These are phyloP conservation scores for Phycomyces blakesleeanus DNA, from an alignment of 192 early-diverging fungal species.

Conservation along the genomic window DNA sequence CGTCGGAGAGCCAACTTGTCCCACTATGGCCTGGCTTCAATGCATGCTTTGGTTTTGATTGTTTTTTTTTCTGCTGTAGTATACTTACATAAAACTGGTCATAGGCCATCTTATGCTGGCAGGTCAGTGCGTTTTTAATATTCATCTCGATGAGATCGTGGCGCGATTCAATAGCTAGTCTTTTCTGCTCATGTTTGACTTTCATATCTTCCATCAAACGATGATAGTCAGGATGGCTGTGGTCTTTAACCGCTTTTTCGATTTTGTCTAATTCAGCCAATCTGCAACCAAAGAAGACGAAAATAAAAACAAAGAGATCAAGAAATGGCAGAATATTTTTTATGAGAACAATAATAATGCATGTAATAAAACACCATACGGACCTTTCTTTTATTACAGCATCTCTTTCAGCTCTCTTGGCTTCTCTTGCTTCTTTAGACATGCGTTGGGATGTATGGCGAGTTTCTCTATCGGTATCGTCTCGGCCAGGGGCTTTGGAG, in stretches of 20 bases:
- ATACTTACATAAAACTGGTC: slow-evolving; percentile 1
- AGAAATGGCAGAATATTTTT: no score
- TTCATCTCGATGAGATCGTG: slow-evolving; percentile 20
- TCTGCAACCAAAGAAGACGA: slow-evolving; percentile 3
- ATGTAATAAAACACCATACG: neutral
- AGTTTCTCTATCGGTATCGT: slow-evolving; percentile 28
- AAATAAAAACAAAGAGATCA: no score
- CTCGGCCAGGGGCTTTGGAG: neutral
- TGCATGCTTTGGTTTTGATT: no score
- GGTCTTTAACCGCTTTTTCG: slow-evolving; percentile 25
- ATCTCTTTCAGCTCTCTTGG: slow-evolving; percentile 23
- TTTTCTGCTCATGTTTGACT: slow-evolving; percentile 24
- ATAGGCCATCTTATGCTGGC: slow-evolving; percentile 27
- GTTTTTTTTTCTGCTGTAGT: neutral
- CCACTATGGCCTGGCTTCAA: slow-evolving; percentile 12
- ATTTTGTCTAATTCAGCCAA: slow-evolving; percentile 24
- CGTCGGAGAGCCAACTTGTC: slow-evolving; percentile 29
- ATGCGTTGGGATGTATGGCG: slow-evolving; percentile 20
- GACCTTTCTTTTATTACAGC: slow-evolving; percentile 21
- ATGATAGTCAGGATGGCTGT: slow-evolving; percentile 28
- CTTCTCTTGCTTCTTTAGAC: slow-evolving; percentile 28
- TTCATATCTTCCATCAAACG: slow-evolving; percentile 26
- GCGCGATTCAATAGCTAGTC: slow-evolving; percentile 15
- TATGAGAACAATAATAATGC: no score
- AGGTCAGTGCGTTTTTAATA: slow-evolving; percentile 19